Base-by-base conservation (phyloP, 495 filamentous ascomycete genomes). In the Talaromyces adpressus region DNA sequence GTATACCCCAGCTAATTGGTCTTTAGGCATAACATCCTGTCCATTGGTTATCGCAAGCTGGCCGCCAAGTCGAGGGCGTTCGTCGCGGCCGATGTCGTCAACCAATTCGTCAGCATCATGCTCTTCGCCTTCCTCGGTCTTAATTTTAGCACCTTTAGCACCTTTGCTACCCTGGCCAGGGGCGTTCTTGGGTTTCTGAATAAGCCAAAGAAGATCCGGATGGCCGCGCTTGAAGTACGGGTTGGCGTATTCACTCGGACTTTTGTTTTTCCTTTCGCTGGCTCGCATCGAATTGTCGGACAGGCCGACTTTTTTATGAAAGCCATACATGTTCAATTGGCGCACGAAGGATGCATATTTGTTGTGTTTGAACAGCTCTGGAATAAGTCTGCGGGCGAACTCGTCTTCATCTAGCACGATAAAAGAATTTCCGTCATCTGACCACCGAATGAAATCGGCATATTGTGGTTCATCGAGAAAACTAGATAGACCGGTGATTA, bases 271-370 rank as follows among this genome's bases (percentile, higher is more conserved):
- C 62, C 91, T 87, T 74, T 98, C 93, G 72, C 92, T 97, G 29
- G 95, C 92, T 65, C 92, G 91, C 89, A 98, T 94, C 0, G 93
- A 97, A 71, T 96, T 96, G 73, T 98, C 94, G 6, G 92, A 94
- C 25, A 99, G 84, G 2, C 94, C 94, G 9, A 99, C 95, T 59
- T 93, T 91, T 79, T 99, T 99, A 74, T 99, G 94, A 71, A 99
- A 99, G 7, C 94, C 94, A 73, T 99, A 98, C 94, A 98, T 98
- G 70, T 98, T 98, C 65, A 98, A 82, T 71, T 98, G 94, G 9
- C 94, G 90, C 27, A 99, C 94, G 69, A 99, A 99, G 1, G 95
- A 98, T 6, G 94, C 93, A 73, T 98, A 99, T 74, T 98, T 99
- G 74, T 97, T 98, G 75, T 98, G 95, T 72, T 99, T 99, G 84